Evolutionary conservation across 2,329 filamentous ascomycete species (phyloP).

Genomic region (Aspergillus fijiensis): DNA sequence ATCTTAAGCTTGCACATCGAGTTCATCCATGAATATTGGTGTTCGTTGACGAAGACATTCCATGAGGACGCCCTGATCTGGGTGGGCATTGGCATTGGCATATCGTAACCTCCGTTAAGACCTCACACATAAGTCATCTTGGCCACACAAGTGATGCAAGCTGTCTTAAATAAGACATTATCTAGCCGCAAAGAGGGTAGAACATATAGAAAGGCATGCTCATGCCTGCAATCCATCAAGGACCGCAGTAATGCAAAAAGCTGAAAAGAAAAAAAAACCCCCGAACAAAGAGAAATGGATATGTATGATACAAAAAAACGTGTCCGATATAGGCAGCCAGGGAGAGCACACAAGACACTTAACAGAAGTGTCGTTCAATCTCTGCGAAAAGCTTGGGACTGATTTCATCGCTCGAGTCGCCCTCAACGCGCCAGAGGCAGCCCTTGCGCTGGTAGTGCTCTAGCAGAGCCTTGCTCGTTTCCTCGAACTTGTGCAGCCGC

Average conservation of each 20-base stretch:
- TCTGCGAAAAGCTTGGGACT: conserved; percentile 82
- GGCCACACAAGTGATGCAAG: conserved; percentile 1
- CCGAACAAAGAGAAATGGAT: conserved; percentile 3
- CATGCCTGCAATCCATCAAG: conserved; percentile 2
- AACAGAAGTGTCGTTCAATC: conserved; percentile 73
- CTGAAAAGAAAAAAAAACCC: background rate
- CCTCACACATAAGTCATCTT: background rate
- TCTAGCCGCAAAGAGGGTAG: background rate
- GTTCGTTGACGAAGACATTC: background rate
- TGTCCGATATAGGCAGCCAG: conserved; percentile 13
- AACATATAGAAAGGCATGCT: background rate
- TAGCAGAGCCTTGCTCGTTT: conserved; percentile 79
- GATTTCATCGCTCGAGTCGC: conserved; percentile 92
- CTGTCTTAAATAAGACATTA: background rate
- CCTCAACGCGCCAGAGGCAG: conserved; percentile 81
- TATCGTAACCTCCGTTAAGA: conserved; percentile 4
- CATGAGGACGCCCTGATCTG: background rate
- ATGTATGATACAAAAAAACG: conserved; percentile 22
- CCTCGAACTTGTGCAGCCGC: conserved; percentile 78
- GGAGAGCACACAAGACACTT: background rate
- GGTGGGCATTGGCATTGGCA: background rate
- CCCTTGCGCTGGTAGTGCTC: conserved; percentile 85
- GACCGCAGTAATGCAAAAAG: conserved; percentile 11
- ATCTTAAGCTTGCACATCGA: background rate
- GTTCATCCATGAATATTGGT: background rate